phyloP scores from a whole-genome alignment of 257 asterid genomes.

The Dorcoceras hygrometricum region DNA sequence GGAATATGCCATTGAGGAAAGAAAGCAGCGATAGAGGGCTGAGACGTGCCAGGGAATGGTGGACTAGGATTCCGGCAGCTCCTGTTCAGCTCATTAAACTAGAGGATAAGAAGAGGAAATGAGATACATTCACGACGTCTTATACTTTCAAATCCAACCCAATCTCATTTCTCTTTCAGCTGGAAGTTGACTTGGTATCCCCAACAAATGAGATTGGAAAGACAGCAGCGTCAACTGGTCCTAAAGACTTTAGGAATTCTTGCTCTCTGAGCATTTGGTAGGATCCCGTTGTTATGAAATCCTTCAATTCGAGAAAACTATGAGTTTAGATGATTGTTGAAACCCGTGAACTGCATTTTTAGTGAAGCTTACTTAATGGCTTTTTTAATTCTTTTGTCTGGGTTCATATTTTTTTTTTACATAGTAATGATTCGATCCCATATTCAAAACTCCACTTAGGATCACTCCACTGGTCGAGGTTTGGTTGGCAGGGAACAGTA shows the following conservation, averaged over 20 bases:
- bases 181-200: neutral
- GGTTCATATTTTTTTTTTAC: no score
- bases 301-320: neutral
- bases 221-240: neutral
- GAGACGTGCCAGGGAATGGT: conserved; percentile 82
- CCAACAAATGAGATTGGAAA: neutral
- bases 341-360: neutral
- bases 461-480: no score
- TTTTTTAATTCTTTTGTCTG: neutral
- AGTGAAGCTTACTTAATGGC: neutral
- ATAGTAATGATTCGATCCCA: no score
- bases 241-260: no score
- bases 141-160: neutral
- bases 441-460: no score
- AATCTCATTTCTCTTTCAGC: neutral
- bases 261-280: neutral
- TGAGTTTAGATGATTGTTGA: neutral
- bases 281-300: neutral
- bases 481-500: no score
- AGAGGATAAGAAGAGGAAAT: conserved; percentile 70
- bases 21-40: conserved; percentile 47
- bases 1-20: conserved; percentile 60
- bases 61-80: conserved; percentile 88
- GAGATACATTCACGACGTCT: neutral
- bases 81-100: conserved; percentile 62